phyloP scores from a whole-genome alignment of 306 rosid genomes.

The Rubus parviflorus region DNA sequence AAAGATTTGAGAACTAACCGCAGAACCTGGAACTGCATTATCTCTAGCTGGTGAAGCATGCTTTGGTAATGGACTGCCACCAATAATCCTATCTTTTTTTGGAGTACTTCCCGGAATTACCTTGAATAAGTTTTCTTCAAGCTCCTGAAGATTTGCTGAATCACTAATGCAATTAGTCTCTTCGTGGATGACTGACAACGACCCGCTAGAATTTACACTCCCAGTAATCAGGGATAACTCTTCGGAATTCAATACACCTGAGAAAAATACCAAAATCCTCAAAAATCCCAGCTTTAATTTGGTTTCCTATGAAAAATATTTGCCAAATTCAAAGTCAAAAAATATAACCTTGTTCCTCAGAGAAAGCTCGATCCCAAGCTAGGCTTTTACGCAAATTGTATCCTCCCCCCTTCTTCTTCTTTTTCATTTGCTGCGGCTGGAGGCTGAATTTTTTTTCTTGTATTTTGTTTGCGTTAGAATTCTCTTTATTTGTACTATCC shows the following conservation, averaged over 20 bases:
- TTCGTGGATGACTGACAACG: conserved; percentile 52
- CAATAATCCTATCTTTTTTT: conserved; percentile 17
- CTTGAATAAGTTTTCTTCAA: conserved; percentile 54
- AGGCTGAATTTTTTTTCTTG: conserved; percentile 56
- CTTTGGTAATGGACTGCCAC: conserved; percentile 46
- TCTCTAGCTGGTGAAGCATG: conserved; percentile 31
- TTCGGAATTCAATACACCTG: conserved; percentile 74
- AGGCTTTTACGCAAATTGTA: conserved; percentile 89
- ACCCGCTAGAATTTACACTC: conserved; percentile 31
- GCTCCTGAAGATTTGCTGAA: conserved; percentile 33
- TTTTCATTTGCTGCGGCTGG: conserved; percentile 74
- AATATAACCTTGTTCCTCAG: conserved; percentile 67
- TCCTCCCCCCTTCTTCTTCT: conserved; percentile 71
- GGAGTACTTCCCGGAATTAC: conserved; percentile 35
- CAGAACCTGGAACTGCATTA: conserved; percentile 35
- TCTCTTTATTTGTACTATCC: conserved; percentile 44
- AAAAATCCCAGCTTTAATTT: background rate
- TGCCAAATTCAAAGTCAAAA: background rate
- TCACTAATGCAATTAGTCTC: conserved; percentile 32
- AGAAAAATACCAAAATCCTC: conserved; percentile 7
- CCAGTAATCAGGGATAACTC: conserved; percentile 87
- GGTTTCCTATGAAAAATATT: background rate
- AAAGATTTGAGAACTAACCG: conserved; percentile 40
- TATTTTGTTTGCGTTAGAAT: conserved; percentile 35
- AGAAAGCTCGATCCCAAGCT: conserved; percentile 94